Evolutionary conservation across 345 rosid species (phyloP), one percentile per base, ranked within the genome.

Genomic region (Lepidium aucheri): DNA sequence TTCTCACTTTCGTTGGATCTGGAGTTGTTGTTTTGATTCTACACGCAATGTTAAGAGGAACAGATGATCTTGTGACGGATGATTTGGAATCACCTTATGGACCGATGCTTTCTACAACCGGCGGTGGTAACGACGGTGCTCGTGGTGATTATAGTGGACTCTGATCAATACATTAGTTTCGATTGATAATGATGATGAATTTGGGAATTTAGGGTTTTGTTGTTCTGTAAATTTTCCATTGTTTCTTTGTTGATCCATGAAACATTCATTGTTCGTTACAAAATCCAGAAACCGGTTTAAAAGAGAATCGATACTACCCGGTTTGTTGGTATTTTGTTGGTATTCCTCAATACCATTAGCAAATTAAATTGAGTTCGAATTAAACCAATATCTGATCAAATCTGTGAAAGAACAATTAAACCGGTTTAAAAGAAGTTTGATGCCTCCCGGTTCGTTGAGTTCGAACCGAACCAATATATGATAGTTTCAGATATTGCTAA

Each of bases 41-140:
- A 59, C 95, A 88, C 57, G 89, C 86, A 1, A 61, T 10, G 34
- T 47, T 88, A 10, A 82, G 86, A 82, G 77, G 79, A 36, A 88
- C 86, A 43, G 87, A 85, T 20, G 95, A 88, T 61, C 82, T 87
- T n/a, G 85, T 85, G 18, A 77, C 70, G 39, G 88, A 81, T 5
- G 88, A 85, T 60, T 52, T 78, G 18, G 90, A 85, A 41, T 66
- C 86, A 1, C 90, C 90, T 32, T 83, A 80, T 58, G 83, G 77
- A 15, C 75, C 77, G 13, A 74, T 87, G 84, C 86, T 86, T 1
- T 78, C 81, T 9, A 76, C 57, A 4, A 46, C 65, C 1, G 79
- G 77, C 35, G 75, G 74, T 47, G 74, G 50, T 44, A 67, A 74
- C 2, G 83, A 77, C 53, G 79, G 77, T 14, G 76, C 73, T 1